Percentiles rank a stretch among this genome's conserved stretches.
Evolutionary conservation across 192 early-diverging fungal genomes (phyloP).

Genomic region (Haplosporangium gracile): DNA sequence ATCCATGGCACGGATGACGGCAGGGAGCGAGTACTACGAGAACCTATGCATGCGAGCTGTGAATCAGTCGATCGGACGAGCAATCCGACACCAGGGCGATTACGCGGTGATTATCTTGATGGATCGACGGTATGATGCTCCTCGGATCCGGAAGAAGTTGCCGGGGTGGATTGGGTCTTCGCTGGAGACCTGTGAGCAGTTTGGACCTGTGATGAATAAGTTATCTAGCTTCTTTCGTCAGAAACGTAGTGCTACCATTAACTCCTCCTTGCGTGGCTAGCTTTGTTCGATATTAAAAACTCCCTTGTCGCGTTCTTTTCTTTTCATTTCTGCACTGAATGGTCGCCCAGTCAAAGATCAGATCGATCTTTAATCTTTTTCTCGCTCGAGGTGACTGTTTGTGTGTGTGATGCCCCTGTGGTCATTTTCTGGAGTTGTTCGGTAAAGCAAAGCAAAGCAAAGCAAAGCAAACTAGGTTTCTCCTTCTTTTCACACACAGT

Average conservation of each 20-base stretch:
- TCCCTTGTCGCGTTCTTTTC: background rate
- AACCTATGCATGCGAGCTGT: conserved; percentile 94
- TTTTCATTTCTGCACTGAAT: background rate
- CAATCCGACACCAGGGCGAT: conserved; percentile 91
- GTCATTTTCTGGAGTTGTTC: no score
- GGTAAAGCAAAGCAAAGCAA: no score
- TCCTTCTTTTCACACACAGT: background rate
- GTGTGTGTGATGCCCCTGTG: no score
- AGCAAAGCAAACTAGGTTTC: no score
- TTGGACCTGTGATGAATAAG: conserved; percentile 61
- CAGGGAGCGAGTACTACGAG: conserved; percentile 84
- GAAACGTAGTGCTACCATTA: background rate
- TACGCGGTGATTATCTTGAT: conserved; percentile 88
- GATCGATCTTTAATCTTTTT: no score
- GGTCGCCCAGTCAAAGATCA: no score
- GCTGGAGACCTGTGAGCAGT: conserved; percentile 61
- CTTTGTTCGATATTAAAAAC: background rate
- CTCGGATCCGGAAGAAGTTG: conserved; percentile 71
- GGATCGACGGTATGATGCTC: conserved; percentile 74
- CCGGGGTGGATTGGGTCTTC: conserved; percentile 81
- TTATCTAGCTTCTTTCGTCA: conserved; percentile 62
- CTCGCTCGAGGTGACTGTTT: no score
- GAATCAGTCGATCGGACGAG: conserved; percentile 87
- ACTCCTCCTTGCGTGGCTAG: background rate
- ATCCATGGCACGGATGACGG: conserved; percentile 31